A percentile compares a stretch with the other conserved stretches of the same genome.
phyloP scores from a whole-genome alignment of 2,329 filamentous ascomycete genomes.

The Acephala macrosclerotiorum region DNA sequence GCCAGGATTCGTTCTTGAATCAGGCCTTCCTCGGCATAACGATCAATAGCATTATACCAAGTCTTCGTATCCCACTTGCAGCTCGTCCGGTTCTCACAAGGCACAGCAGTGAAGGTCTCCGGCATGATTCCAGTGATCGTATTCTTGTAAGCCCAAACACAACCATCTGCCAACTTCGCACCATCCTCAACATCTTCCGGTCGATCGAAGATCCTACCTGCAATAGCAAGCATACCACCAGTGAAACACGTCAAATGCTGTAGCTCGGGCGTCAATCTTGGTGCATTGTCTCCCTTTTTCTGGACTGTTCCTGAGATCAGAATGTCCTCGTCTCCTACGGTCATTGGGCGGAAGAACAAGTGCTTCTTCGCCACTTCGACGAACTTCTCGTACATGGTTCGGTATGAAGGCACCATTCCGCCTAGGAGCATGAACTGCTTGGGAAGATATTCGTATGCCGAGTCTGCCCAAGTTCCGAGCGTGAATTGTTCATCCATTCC shows the following conservation, averaged over 20 bases:
- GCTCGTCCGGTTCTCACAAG: slow-evolving; percentile 33
- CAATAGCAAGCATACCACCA: slow-evolving; percentile 75
- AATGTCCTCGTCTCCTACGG: slow-evolving; percentile 48
- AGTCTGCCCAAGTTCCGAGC: slow-evolving; percentile 64
- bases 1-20: slow-evolving; percentile 28
- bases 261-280: slow-evolving; percentile 49
- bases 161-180: slow-evolving; percentile 66
- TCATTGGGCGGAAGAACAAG: slow-evolving; percentile 54
- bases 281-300: slow-evolving; percentile 51
- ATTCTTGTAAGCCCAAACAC: slow-evolving; percentile 66
- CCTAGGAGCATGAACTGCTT: slow-evolving; percentile 50
- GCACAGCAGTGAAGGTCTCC: slow-evolving; percentile 56
- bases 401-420: slow-evolving; percentile 33
- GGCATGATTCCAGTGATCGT: slow-evolving; percentile 68
- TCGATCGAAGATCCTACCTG: slow-evolving; percentile 65
- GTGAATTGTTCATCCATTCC: slow-evolving; percentile 62
- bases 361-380: slow-evolving; percentile 54
- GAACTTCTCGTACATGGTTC: slow-evolving; percentile 53
- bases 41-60: slow-evolving; percentile 51
- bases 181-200: slow-evolving; percentile 63
- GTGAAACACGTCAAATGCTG: slow-evolving; percentile 78
- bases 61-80: slow-evolving; percentile 53
- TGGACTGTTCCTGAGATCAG: slow-evolving; percentile 57
- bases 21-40: slow-evolving; percentile 16
- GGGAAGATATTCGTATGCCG: slow-evolving; percentile 70